Evolutionary conservation across 2,329 filamentous ascomycete genomes (phyloP).

Genomic region (Biscogniauxia mediterranea): DNA sequence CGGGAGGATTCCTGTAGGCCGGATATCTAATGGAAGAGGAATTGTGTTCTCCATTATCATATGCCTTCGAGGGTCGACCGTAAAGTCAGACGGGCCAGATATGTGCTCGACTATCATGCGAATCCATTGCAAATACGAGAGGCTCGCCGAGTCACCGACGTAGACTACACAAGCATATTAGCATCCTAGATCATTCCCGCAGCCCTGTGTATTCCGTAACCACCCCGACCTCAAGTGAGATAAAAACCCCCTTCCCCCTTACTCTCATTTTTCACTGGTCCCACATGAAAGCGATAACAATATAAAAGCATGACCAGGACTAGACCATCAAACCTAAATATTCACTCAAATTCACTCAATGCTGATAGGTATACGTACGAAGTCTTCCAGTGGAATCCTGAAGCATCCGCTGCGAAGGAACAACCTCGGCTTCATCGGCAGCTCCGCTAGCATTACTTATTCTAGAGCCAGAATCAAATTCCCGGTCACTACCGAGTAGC

Average conservation of each 20-base stretch:
- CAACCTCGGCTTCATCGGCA: slow-evolving; percentile 56
- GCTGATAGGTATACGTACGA: slow-evolving; percentile 39
- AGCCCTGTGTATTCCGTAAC: no score
- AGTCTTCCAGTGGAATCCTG: slow-evolving; percentile 57
- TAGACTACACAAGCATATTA: slow-evolving; percentile 44
- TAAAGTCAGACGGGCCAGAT: slow-evolving; percentile 56
- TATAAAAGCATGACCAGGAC: slow-evolving; percentile 13
- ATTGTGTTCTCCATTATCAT: slow-evolving; percentile 56
- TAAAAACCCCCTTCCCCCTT: no score
- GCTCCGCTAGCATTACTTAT: slow-evolving; percentile 42
- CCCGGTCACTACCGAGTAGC: slow-evolving; percentile 24
- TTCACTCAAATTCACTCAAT: not conserved
- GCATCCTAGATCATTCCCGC: not conserved
- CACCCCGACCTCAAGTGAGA: no score
- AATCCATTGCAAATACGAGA: slow-evolving; percentile 60
- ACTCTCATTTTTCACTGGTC: not conserved
- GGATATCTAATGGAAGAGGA: slow-evolving; percentile 43
- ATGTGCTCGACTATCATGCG: slow-evolving; percentile 58
- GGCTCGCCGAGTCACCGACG: slow-evolving; percentile 60
- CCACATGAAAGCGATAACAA: not conserved
- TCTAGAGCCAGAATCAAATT: slow-evolving; percentile 34
- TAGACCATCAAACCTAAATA: not conserved
- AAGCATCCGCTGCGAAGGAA: slow-evolving; percentile 56
- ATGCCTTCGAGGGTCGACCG: slow-evolving; percentile 54
- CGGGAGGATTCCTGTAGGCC: slow-evolving; percentile 53